phyloP scores from a whole-genome alignment of 768 basidiomycete genomes.

The Chalciporus pseudorubinellus region DNA sequence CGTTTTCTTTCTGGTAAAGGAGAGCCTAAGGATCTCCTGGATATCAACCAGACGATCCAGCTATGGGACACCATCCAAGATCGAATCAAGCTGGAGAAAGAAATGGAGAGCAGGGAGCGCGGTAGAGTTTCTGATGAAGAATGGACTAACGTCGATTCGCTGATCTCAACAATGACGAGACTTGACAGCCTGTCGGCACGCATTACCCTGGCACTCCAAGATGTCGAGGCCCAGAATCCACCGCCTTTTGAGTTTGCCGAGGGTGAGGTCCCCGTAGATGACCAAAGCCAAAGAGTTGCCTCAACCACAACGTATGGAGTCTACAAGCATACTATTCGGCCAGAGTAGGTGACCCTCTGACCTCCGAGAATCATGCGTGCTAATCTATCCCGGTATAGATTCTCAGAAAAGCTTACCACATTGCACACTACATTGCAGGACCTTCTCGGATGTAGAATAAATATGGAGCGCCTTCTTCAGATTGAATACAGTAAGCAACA shows the following conservation, averaged over 20 bases:
- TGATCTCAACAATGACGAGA: slow-evolving; percentile 51
- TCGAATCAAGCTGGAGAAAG: slow-evolving; percentile 55
- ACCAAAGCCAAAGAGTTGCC: slow-evolving; percentile 7
- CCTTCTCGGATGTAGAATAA: slow-evolving; percentile 45
- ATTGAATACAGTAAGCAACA: slow-evolving; percentile 46
- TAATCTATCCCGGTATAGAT: slow-evolving; percentile 39
- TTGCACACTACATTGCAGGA: slow-evolving; percentile 50
- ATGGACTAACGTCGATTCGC: slow-evolving; percentile 55
- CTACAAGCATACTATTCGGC: slow-evolving; percentile 59
- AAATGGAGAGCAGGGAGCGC: slow-evolving; percentile 42
- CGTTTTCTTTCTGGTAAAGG: slow-evolving; percentile 70
- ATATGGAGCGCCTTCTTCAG: slow-evolving; percentile 56
- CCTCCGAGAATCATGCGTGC: not conserved
- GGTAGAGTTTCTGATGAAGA: slow-evolving; percentile 30
- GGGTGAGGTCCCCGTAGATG: slow-evolving; percentile 14
- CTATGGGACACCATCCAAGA: slow-evolving; percentile 54
- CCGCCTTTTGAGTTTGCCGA: slow-evolving; percentile 23
- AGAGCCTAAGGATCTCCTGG: slow-evolving; percentile 59
- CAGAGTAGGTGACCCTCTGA: slow-evolving; percentile 47
- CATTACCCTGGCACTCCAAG: slow-evolving; percentile 51
- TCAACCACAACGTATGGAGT: slow-evolving; percentile 29
- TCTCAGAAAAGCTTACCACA: slow-evolving; percentile 49
- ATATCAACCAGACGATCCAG: slow-evolving; percentile 60
- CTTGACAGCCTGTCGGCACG: slow-evolving; percentile 51
- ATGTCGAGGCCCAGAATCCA: slow-evolving; percentile 22